Conservation (phyloP, 495 filamentous ascomycete species). For the Penicillium goetzii region DNA sequence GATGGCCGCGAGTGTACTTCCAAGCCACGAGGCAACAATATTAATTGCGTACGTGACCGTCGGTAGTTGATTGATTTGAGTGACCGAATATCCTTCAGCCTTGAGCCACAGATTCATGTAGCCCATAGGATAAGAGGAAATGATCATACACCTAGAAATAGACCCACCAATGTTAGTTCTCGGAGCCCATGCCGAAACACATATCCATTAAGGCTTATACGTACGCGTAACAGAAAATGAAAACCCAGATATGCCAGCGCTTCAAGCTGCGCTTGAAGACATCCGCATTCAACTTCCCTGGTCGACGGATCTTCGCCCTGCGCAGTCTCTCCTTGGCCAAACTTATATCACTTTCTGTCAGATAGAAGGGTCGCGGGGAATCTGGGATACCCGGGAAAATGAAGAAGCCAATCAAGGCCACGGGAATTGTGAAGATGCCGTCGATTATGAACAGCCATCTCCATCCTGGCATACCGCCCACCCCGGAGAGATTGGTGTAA, state of each 20-base stretch:
- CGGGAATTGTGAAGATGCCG: conserved; percentile 53
- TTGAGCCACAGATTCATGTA: conserved; percentile 56
- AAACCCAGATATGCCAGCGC: conserved; percentile 55
- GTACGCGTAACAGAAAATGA: conserved; percentile 49
- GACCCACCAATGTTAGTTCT: not conserved
- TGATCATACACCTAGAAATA: conserved; percentile 46
- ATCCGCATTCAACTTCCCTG: conserved; percentile 41
- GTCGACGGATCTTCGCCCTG: conserved; percentile 34
- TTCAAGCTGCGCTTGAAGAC: conserved; percentile 47
- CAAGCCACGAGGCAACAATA: conserved; percentile 51
- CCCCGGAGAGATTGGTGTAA: conserved; percentile 50
- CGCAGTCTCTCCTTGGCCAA: conserved; percentile 41
- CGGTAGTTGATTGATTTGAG: conserved; percentile 51
- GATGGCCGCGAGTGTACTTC: conserved; percentile 48
- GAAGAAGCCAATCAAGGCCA: conserved; percentile 48
- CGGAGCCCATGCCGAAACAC: not conserved
- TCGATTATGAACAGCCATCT: conserved; percentile 56
- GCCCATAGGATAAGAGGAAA: conserved; percentile 39
- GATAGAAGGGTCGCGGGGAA: conserved; percentile 44
- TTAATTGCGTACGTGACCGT: conserved; percentile 47
- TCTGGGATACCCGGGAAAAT: conserved; percentile 55
- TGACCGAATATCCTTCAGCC: conserved; percentile 48
- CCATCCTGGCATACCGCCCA: conserved; percentile 52
- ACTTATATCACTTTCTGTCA: conserved; percentile 41
- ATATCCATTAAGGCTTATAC: conserved; percentile 14